These are phyloP conservation scores for Enterospora canceri DNA, from an alignment of 371 early-diverging fungal genomes.

Conservation along the genomic window DNA sequence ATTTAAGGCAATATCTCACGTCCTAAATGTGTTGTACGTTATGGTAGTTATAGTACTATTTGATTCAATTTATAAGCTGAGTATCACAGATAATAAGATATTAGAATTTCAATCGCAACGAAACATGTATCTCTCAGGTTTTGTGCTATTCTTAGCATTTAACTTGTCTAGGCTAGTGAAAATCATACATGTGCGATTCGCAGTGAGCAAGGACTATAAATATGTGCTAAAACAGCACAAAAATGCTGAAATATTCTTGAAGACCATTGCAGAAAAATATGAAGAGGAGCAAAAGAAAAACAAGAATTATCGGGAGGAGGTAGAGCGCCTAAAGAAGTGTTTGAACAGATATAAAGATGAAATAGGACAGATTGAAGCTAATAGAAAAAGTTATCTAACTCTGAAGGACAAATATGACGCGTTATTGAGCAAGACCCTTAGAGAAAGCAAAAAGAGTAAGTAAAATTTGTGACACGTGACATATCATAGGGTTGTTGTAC, in stretches of 20 bases:
- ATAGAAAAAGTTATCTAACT: constrained; percentile 31
- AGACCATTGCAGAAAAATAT: constrained; percentile 14
- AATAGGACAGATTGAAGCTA: constrained; percentile 29
- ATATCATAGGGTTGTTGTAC: neutral
- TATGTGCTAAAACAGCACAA: constrained; percentile 30
- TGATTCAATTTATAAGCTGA: constrained; percentile 23
- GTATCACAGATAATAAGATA: constrained; percentile 4
- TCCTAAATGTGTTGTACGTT: constrained; percentile 27
- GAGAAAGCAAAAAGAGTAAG: constrained; percentile 9
- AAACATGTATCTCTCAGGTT: constrained; percentile 39
- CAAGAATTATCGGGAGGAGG: constrained; percentile 8
- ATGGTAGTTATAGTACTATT: constrained; percentile 39
- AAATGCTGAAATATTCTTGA: constrained; percentile 33
- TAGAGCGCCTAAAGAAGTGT: constrained; percentile 12
- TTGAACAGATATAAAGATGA: constrained; percentile 4
- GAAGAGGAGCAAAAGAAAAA: constrained; percentile 13
- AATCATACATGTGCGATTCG: constrained; percentile 7
- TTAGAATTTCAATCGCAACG: constrained; percentile 34
- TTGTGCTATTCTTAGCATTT: constrained; percentile 34
- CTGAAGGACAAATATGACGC: constrained; percentile 40
- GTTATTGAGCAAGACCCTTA: neutral
- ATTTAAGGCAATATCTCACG: constrained; percentile 12
- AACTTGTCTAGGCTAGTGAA: constrained; percentile 22
- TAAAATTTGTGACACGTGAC: neutral
- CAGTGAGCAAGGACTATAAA: constrained; percentile 15